Evolutionary conservation across 2,329 filamentous ascomycete species (phyloP), one percentile per base, ranked within the genome.

Genomic region (Colletotrichum lupini): DNA sequence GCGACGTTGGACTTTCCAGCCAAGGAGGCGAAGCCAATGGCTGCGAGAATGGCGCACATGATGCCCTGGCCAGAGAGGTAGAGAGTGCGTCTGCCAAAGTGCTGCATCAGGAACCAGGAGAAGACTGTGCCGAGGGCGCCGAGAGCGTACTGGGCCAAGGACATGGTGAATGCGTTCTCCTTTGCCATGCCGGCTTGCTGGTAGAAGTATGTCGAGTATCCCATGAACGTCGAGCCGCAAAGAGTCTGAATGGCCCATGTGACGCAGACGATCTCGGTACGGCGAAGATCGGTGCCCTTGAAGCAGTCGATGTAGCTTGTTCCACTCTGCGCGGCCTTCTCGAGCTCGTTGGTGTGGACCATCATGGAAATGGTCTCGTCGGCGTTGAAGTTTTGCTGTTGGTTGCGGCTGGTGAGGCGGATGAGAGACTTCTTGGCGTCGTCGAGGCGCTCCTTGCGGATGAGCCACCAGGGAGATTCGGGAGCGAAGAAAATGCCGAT

Each of bases 391-490:
- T 79, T 76, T 3, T 76, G 24, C 4, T 74, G 78, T 67, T 63
- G 75, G 75, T 81, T 81, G 73, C 56, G 42, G 9, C 75, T 78
- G 4, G 83, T 84, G 22, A 88, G 81, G 5, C 85, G 80, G 46
- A 78, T 74, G 0, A 88, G 76, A 0, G 84, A 81, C 6, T 76
- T 70, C 74, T 83, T 83, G 3, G 83, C 86, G 1, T 84, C 82
- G 3, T 83, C 82, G 4, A 82, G 73, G 11, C 81, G 80, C 2
- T 81, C 83, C 4, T 80, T 78, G 7, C 86, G 83, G 9, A 87
- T 83, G 5, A 86, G 82, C 83, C 85, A 88, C 85, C 86, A 88
- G 1, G 87, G 87, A 3, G 84, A 87, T 74, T 88, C 87, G 1
- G 87, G 87, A 4, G 85, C 85, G 19, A 87, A 82, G 58, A 80